Conservation (phyloP, 148 eudicot species). For the Rhododendron vialii region DNA sequence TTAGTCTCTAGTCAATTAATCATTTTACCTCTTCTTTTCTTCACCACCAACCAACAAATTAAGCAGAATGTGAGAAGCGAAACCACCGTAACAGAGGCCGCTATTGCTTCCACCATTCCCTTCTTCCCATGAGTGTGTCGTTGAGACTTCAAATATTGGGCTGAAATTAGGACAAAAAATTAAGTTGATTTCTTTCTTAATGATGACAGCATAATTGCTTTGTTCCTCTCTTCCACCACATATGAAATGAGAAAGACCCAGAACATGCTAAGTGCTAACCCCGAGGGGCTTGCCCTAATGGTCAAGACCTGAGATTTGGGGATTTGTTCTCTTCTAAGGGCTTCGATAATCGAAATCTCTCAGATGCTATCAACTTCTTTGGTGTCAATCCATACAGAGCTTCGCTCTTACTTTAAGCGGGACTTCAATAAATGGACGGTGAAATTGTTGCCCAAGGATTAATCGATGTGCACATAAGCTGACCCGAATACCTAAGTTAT, state of each 20-base stretch:
- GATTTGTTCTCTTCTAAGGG: background rate
- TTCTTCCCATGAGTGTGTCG: background rate
- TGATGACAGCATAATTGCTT: background rate
- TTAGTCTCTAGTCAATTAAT: background rate
- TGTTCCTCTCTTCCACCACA: background rate
- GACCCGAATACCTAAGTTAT: too few relatives aligned
- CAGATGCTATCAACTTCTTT: too few relatives aligned
- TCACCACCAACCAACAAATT: conserved; percentile 17
- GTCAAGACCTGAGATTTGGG: too few relatives aligned
- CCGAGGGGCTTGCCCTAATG: too few relatives aligned
- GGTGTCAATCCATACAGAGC: too few relatives aligned
- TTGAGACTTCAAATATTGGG: background rate
- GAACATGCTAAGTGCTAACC: background rate
- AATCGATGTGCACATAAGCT: too few relatives aligned
- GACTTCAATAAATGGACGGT: too few relatives aligned
- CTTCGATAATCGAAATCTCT: too few relatives aligned
- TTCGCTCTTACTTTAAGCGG: too few relatives aligned
- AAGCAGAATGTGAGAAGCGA: conserved; percentile 12
- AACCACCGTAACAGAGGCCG: conserved; percentile 14
- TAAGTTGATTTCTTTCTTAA: background rate
- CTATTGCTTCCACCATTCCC: conserved; percentile 3
- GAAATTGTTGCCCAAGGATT: too few relatives aligned
- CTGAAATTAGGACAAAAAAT: background rate
- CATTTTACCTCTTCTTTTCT: conserved; percentile 30
- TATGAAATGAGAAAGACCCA: background rate